Base-by-base conservation (phyloP, 2,329 filamentous ascomycete genomes). In the Colletotrichum godetiae region DNA sequence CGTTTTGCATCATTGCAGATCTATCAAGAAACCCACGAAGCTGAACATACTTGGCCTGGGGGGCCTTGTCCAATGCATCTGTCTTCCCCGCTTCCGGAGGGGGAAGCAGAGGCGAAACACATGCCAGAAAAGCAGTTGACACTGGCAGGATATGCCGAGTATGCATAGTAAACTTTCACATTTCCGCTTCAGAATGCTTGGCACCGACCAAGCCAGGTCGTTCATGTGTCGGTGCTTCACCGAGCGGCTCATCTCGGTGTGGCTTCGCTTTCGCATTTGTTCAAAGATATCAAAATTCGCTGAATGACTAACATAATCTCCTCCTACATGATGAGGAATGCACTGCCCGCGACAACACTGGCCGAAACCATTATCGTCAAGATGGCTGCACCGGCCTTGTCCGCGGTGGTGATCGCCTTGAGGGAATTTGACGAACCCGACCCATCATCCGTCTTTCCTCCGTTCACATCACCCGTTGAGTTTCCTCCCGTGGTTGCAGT, bases 341-440 rank as follows among this genome's bases (percentile, higher is more conserved):
- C 31, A 15, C 49, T 69, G 3, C 69, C 59, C 5, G 83, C 82
- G 1, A 86, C 69, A 4, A 82, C 81, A 29, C 85, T 82, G 10
- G 86, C 78, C 2, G 94, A 79, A 6, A 92, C 80, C 4, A 91
- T 65, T 0, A 89, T 81, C 1, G 93, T 95, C 63, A 86, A 75
- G 73, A 95, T 88, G 10, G 89, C 89, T 46, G 93, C 93, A 12
- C 93, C 94, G 6, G 89, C 92, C 75, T 86, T 89, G 78, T 95
- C 93, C 7, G 86, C 90, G 1, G 86, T 86, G 2, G 89, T 90
- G 15, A 84, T 80, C 0, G 79, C 80, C 7, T 75, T 10, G 2
- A 42, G 15, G 7, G 52, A 19, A 19, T 55, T 59, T 3, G 11
- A n/a, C 15, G 33, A 42, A 24, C 57, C 56, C 5, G 61, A 49